Base-by-base conservation (phyloP, 2,329 filamentous ascomycete genomes). In the Trichoderma lentiforme region DNA sequence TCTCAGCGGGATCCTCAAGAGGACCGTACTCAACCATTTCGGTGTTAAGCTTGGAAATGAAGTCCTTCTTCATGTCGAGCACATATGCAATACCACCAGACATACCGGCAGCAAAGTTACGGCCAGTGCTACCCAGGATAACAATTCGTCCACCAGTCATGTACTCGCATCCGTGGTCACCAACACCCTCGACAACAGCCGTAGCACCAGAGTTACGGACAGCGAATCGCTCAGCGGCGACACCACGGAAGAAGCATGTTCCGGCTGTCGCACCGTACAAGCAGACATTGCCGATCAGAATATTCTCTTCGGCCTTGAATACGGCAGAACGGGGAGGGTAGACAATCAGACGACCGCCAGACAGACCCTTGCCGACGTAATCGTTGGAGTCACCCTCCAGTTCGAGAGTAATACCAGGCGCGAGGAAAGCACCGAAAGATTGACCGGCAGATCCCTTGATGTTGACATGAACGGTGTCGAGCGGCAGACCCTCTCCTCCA, bases 51-150 rank as follows among this genome's bases (percentile, higher is more conserved):
- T 98, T 98, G 77, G 91, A 90, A 81, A 93, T 86, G 85, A 98
- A 97, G 83, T 98, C 94, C 75, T 92, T 89, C 81, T 95, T 89
- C 79, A 96, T 92, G 79, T 98, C 95, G 34, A 98, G 89, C 69
- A 98, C 90, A 79, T 97, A 98, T 21, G 95, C 95, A 78, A 98
- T 98, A 86, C 95, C 95, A 80, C 95, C 95, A 79, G 95, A 98
- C 95, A 98, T 98, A 87, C 95, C 95, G 73, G 95, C 95, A 77
- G 95, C 95, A 79, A 98, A 98, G 87, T 98, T 98, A 77, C 95
- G 95, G 60, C 95, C 95, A 79, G 94, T 97, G 78, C 89, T 90
- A 72, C 95, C 95, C 62, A 98, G 88, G 78, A 97, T 88, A 75
- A 98, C 85, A 65, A 98, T 87, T 79, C 95, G 93, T 80, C 95